A percentile compares a stretch with the other conserved stretches of the same genome.
phyloP scores from a whole-genome alignment of 2,329 filamentous ascomycete species.

The Fusarium oligoseptatum region DNA sequence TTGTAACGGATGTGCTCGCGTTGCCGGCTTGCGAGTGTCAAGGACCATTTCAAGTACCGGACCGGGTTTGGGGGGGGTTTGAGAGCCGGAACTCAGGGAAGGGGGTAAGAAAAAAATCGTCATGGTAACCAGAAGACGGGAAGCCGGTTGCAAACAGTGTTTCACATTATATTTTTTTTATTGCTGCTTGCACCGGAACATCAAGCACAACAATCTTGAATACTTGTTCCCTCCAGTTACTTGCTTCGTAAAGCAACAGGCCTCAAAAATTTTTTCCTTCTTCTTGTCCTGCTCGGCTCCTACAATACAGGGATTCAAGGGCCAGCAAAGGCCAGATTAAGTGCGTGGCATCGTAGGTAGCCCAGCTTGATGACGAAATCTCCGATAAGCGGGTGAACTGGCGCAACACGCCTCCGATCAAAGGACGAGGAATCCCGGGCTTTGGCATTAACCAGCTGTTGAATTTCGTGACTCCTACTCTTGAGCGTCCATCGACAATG shows the following conservation, averaged over 20 bases:
- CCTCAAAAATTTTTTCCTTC: not conserved
- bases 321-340: conserved; percentile 13
- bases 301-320: conserved; percentile 16
- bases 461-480: not conserved
- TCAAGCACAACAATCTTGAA: not conserved
- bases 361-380: conserved; percentile 43
- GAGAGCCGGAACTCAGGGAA: conserved; percentile 2
- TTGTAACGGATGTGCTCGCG: not conserved
- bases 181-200: not conserved
- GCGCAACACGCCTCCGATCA: not conserved
- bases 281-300: not conserved
- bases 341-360: conserved; percentile 21
- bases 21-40: conserved; percentile 3
- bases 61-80: conserved; percentile 9
- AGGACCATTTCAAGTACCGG: conserved; percentile 4
- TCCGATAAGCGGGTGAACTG: conserved; percentile 44
- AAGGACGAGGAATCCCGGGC: not conserved
- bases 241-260: not conserved
- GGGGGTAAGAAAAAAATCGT: not conserved
- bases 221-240: not conserved
- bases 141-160: conserved; percentile 11
- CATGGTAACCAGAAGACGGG: conserved; percentile 5
- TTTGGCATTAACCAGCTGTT: not conserved
- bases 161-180: not conserved
- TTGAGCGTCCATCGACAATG: not conserved